Base-by-base conservation (phyloP, 495 filamentous ascomycete genomes). In the Apiosordaria backusii region DNA sequence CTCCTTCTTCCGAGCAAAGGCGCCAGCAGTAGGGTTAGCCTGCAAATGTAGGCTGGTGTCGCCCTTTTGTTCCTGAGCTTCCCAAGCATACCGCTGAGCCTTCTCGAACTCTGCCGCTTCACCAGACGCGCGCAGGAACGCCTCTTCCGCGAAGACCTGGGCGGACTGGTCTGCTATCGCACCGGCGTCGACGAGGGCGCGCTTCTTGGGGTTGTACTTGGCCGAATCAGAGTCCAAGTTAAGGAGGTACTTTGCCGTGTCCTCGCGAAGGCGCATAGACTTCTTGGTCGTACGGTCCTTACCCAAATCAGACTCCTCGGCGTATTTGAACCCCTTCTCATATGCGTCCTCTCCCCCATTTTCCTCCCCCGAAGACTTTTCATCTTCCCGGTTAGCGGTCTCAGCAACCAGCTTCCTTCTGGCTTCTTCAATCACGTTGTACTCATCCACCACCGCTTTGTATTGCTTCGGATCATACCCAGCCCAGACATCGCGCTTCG, bases 401-500 rank as follows among this genome's bases (percentile, higher is more conserved):
- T 63, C 70, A 25, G 27, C 68, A 29, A 50, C 69, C 4, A 85
- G 75, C 61, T 81, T 77, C 68, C 82, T 85, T 71, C 96, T 91
- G 63, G 97, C 80, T 70, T 89, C 86, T 74, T 98, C 95, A 71
- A 97, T 75, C 71, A 93, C 86, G 67, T 95, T 85, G 75, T 92
- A 97, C 70, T 97, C 92, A 35, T 95, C 87, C 25, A 97, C 87
- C 3, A 97, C 93, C 62, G 86, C 82, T 63, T 84, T 83, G 74
- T 97, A 97, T 78, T 97, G 91, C 71, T 84, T 85, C 2, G 94
- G 83, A 77, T 98, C 93, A 78, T 96, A 99, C 25, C 92, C 93
- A 76, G 97, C 97, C 93, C 94, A 99, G 53, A 94, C 85, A 79
- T 99, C 95, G 71, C 95, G 83, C 81, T 99, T 99, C n/a, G 95